Base-by-base conservation (phyloP, 2,329 filamentous ascomycete genomes). In the Coniosporium uncinatum region DNA sequence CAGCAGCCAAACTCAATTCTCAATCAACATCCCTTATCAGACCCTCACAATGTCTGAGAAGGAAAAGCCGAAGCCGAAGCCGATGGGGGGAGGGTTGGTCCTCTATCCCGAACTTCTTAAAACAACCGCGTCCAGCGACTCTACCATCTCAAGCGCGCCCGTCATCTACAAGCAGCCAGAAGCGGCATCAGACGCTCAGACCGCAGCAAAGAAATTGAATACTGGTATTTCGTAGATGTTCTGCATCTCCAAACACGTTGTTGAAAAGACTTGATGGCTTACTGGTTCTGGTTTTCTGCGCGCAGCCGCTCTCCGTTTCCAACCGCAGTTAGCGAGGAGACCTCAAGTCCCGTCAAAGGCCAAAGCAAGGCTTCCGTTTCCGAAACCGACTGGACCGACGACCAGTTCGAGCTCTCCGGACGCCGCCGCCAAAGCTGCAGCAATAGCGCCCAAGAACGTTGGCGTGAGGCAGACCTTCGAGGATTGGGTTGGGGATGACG, bases 401-500 rank as follows among this genome's bases (percentile, higher is more conserved):
- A 39, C 53, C 39, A 43, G 43, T 20, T 41, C 46, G 2, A 51
- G 48, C 43, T 49, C 48, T 3, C 40, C 49, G 24, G 42, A 49
- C 17, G 36, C 49, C 37, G 21, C 39, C 6, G 40, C 37, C 14
- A 47, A 47, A 27, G n/a, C n/a, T n/a, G n/a, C n/a, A n/a, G 32
- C 37, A n/a, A 44, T 45, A 18, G 31, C 48, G n/a, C 53, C 65
- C n/a, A 52, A 63, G 5, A 61, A 67, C 38, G 65, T 69, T 19
- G 69, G 70, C 8, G 62, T 71, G 5, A 90, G 85, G 57, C 85
- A 69, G 44, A 85, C 79, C 1, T 71, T 94, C 34, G 85, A 86
- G 32, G 88, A 95, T 62, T 95, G 89, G 85, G 78, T 78, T 2
- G 81, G 79, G 37, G 85, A 88, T n/a, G 88, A 95, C 50, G 87